Evolutionary conservation across 768 basidiomycete species (phyloP).

Genomic region (Phlebiopsis flavidoalba): DNA sequence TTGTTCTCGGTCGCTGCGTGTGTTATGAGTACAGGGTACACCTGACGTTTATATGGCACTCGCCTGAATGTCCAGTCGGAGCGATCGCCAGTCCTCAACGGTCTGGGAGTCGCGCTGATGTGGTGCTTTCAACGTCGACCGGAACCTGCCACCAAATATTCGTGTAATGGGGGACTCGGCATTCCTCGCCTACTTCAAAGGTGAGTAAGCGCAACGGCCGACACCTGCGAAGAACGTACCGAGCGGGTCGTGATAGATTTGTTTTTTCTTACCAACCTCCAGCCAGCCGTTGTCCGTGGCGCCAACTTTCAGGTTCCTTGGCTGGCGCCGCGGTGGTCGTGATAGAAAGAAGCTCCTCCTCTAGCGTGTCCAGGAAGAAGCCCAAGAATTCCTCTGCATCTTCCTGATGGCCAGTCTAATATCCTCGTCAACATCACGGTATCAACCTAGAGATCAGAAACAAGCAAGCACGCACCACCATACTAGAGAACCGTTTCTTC

Average conservation of each 20-base stretch:
- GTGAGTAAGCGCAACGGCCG: not conserved
- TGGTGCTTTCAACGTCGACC: conserved; percentile 76
- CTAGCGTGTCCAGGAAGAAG: conserved; percentile 90
- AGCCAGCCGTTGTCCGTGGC: not conserved
- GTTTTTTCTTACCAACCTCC: conserved; percentile 86
- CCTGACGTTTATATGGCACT: not conserved
- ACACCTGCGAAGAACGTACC: conserved; percentile 36
- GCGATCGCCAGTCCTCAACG: conserved; percentile 86
- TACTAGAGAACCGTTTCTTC: conserved; percentile 89
- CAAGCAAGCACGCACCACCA: conserved; percentile 57
- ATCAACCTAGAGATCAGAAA: too few relatives aligned
- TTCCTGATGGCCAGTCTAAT: conserved; percentile 87
- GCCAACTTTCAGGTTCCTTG: conserved; percentile 22
- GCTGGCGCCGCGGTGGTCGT: conserved; percentile 37
- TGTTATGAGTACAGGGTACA: not conserved
- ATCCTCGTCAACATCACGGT: not conserved
- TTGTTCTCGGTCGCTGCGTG: conserved; percentile 57
- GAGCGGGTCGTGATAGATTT: conserved; percentile 74
- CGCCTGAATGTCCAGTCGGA: conserved; percentile 88
- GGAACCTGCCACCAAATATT: conserved; percentile 92
- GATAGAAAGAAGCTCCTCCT: conserved; percentile 83
- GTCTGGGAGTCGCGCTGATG: conserved; percentile 83
- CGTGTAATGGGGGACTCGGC: conserved; percentile 84
- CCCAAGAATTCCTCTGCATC: conserved; percentile 99
- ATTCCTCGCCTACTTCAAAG: conserved; percentile 53